Conservation (phyloP, 306 rosid genomes). For the Purshia tridentata region DNA sequence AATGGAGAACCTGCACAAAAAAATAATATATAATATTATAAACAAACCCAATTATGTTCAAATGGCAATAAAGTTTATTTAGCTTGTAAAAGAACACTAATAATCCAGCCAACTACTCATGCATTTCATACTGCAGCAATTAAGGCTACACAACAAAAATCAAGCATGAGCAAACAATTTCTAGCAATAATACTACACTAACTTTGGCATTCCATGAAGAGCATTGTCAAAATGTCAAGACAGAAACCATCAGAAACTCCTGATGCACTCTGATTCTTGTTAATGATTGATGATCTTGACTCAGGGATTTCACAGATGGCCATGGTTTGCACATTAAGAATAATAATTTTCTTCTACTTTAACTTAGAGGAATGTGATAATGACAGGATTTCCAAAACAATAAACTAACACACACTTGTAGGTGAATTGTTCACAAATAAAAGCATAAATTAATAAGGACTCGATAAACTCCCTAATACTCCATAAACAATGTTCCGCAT, state of each 20-base stretch:
- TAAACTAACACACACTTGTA: background rate
- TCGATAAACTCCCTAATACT: background rate
- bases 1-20: constrained; percentile 75
- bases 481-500: background rate
- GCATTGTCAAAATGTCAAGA: background rate
- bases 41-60: constrained; percentile 1
- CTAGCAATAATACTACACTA: background rate
- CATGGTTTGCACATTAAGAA: background rate
- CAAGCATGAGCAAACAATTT: background rate
- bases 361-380: background rate
- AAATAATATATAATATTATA: constrained; percentile 1
- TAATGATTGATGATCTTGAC: background rate
- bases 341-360: background rate
- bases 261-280: background rate
- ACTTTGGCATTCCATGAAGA: background rate
- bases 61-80: background rate
- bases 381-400: background rate
- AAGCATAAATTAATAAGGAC: background rate
- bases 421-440: background rate
- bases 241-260: background rate
- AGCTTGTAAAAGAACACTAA: background rate
- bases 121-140: background rate
- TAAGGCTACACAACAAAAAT: background rate
- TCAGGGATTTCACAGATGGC: background rate
- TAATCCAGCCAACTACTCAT: background rate